Conservation (phyloP, 2,329 filamentous ascomycete species). For the Arthrobotrys megalospora region DNA sequence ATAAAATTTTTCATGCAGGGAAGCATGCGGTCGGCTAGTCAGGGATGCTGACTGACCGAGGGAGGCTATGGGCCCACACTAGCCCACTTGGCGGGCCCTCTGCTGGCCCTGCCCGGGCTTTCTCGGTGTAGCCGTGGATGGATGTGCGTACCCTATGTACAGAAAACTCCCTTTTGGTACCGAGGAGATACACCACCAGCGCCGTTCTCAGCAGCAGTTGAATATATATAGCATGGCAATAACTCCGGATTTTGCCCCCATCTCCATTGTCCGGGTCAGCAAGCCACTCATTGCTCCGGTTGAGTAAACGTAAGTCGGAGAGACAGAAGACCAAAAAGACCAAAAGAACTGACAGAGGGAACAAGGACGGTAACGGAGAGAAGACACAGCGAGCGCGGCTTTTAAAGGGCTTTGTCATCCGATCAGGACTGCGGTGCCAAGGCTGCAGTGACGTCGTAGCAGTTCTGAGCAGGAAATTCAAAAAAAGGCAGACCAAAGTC, state of each 20-base stretch:
- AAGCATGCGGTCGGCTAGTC: constrained; percentile 17
- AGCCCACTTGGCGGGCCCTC: background rate
- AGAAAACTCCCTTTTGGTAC: constrained; percentile 9
- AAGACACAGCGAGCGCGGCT: constrained; percentile 16
- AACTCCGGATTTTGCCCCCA: constrained; percentile 47
- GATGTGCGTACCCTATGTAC: too few relatives aligned
- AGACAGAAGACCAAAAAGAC: background rate
- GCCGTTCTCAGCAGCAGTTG: constrained; percentile 12
- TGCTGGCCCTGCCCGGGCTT: background rate
- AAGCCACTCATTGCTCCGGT: constrained; percentile 7
- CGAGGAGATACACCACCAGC: constrained; percentile 19
- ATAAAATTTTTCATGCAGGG: constrained; percentile 68
- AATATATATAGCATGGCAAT: constrained; percentile 48
- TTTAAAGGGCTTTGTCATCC: constrained; percentile 32
- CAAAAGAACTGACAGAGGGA: background rate
- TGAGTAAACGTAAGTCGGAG: background rate
- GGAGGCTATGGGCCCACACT: constrained; percentile 27
- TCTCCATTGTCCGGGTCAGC: constrained; percentile 29
- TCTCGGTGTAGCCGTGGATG: constrained; percentile 21
- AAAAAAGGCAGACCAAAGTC: background rate
- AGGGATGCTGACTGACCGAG: constrained; percentile 27
- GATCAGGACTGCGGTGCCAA: constrained; percentile 18
- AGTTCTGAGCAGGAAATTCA: background rate
- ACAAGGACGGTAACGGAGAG: background rate
- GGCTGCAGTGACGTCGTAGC: constrained; percentile 37